phyloP scores from a whole-genome alignment of 164 flowering plant genomes.

The Tetracentron sinense region DNA sequence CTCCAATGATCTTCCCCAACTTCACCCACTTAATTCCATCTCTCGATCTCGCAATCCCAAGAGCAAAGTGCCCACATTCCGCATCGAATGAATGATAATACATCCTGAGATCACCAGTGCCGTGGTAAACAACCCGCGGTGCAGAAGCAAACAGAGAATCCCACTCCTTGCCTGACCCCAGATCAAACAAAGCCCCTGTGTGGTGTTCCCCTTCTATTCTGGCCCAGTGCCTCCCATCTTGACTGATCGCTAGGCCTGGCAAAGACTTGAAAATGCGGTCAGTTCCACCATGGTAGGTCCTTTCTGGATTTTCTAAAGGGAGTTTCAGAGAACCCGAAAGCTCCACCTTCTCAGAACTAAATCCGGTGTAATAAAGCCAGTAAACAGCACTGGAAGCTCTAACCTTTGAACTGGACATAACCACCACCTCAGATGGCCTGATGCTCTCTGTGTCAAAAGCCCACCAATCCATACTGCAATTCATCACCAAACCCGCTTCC shows the following conservation, averaged over 20 bases:
- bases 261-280: slow-evolving; percentile 38
- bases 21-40: slow-evolving; percentile 91
- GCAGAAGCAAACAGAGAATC: slow-evolving; percentile 58
- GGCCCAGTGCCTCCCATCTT: slow-evolving; percentile 88
- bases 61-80: slow-evolving; percentile 33
- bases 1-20: slow-evolving; percentile 66
- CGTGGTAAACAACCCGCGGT: slow-evolving; percentile 63
- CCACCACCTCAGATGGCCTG: slow-evolving; percentile 65
- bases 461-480: slow-evolving; percentile 79
- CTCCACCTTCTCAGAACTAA: slow-evolving; percentile 38
- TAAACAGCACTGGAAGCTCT: slow-evolving; percentile 62
- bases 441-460: slow-evolving; percentile 65
- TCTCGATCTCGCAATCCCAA: slow-evolving; percentile 79
- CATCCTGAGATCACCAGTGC: slow-evolving; percentile 70
- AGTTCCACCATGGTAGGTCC: slow-evolving; percentile 5
- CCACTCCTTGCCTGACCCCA: slow-evolving; percentile 57
- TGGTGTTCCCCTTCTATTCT: slow-evolving; percentile 92
- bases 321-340: slow-evolving; percentile 10
- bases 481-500: slow-evolving; percentile 63
- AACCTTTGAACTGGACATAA: slow-evolving; percentile 70
- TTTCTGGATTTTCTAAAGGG: slow-evolving; percentile 34
- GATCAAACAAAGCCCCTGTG: slow-evolving; percentile 74
- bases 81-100: slow-evolving; percentile 75
- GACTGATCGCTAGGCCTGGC: slow-evolving; percentile 81
- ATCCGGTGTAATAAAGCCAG: slow-evolving; percentile 89